phyloP scores from a whole-genome alignment of 2,329 filamentous ascomycete species.

The Diatrype stigma region DNA sequence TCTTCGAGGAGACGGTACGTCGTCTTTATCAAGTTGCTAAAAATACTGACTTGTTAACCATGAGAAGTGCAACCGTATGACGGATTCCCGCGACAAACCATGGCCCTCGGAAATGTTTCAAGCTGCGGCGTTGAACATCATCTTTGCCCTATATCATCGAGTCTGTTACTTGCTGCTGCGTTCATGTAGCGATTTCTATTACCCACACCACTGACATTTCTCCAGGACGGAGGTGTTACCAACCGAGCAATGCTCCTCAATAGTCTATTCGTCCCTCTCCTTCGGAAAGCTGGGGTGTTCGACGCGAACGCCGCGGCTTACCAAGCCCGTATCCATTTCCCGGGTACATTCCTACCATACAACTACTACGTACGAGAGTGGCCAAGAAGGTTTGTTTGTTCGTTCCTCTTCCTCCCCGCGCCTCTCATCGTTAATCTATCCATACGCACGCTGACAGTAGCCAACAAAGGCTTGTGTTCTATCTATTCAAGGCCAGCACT shows the following conservation, averaged over 20 bases:
- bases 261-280: slow-evolving; percentile 2
- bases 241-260: not conserved
- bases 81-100: not conserved
- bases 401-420: not conserved
- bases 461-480: not conserved
- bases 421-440: too few species aligned
- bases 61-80: not conserved
- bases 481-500: slow-evolving; percentile 2
- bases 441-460: too few species aligned
- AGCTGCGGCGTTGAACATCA: not conserved
- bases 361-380: not conserved
- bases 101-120: slow-evolving; percentile 2
- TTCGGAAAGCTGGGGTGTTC: slow-evolving; percentile 1
- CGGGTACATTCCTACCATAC: slow-evolving; percentile 1
- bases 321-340: not conserved
- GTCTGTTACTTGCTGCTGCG: too few species aligned
- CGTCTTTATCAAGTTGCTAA: not conserved
- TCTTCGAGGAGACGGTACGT: slow-evolving; percentile 1
- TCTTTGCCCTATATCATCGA: not conserved
- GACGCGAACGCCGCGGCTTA: not conserved
- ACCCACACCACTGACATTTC: not conserved
- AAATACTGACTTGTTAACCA: not conserved
- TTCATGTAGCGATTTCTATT: not conserved
- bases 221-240: not conserved
- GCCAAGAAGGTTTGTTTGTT: not conserved